Percentiles rank a stretch among this genome's conserved stretches.
phyloP scores from a whole-genome alignment of 163 green algal genomes.

The Smithsoniella earleae region DNA sequence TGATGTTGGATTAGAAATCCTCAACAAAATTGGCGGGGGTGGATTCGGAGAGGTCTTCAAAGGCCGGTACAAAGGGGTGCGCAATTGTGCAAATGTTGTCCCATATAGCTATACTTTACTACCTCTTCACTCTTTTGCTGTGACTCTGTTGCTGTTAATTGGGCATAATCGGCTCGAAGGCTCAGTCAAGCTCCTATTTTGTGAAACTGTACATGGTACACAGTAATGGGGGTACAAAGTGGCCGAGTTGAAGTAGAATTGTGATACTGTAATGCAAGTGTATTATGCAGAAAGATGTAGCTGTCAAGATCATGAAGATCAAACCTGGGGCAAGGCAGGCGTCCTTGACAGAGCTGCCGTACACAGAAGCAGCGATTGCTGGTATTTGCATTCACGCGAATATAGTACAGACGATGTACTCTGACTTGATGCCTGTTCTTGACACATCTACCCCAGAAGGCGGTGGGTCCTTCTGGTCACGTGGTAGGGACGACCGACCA shows the following conservation, averaged over 20 bases:
- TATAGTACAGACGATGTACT: constrained; percentile 29
- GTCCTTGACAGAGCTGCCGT: constrained; percentile 23
- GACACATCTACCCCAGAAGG: neutral
- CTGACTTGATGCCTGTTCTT: constrained; percentile 26
- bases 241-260: neutral
- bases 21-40: constrained; percentile 22
- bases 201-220: too few relatives aligned
- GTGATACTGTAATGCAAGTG: too few relatives aligned
- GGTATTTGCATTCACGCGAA: constrained; percentile 23
- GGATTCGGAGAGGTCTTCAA: constrained; percentile 24
- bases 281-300: constrained; percentile 23
- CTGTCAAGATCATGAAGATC: constrained; percentile 31
- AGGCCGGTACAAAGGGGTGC: neutral
- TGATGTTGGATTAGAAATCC: constrained; percentile 24
- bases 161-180: too few relatives aligned
- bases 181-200: too few relatives aligned
- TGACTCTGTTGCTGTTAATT: too few relatives aligned
- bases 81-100: neutral
- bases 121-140: too few relatives aligned
- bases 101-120: neutral
- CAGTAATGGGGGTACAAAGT: too few relatives aligned
- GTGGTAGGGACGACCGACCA: neutral
- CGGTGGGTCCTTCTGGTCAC: neutral
- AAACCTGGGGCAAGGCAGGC: constrained; percentile 21
- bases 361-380: constrained; percentile 29